Percentiles rank a stretch among this genome's conserved stretches.
Conservation (phyloP, 192 early-diverging fungal species). For the Coemansia sp. region DNA sequence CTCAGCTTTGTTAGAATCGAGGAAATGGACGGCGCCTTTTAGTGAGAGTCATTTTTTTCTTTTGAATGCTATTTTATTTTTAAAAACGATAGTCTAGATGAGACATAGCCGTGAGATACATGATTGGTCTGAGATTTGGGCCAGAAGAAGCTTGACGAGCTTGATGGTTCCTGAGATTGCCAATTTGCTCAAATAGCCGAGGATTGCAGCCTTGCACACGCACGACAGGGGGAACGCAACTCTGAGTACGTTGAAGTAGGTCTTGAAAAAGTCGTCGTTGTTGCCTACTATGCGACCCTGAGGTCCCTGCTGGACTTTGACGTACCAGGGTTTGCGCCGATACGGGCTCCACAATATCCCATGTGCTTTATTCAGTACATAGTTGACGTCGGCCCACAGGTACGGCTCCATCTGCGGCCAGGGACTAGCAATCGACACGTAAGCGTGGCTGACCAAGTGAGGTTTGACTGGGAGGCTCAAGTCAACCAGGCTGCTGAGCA, state of each 20-base stretch:
- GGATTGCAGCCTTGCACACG: background rate
- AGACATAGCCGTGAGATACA: background rate
- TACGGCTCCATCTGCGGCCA: conserved; percentile 44
- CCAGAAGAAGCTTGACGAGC: background rate
- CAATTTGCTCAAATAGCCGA: conserved; percentile 1
- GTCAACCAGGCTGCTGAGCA: conserved; percentile 37
- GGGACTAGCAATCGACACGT: conserved; percentile 29
- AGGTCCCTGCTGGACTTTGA: conserved; percentile 3
- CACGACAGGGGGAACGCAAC: conserved; percentile 29
- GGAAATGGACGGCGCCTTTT: conserved; percentile 41
- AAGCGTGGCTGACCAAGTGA: background rate
- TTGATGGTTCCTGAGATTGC: background rate
- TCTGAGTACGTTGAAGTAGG: conserved; percentile 17
- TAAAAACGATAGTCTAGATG: background rate
- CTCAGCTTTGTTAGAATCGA: conserved; percentile 62
- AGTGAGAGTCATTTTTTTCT: background rate
- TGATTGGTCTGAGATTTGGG: background rate
- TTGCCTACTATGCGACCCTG: conserved; percentile 15
- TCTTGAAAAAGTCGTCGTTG: conserved; percentile 20
- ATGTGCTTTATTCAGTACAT: conserved; percentile 13
- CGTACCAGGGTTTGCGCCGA: conserved; percentile 37
- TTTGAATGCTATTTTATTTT: background rate
- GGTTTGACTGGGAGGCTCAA: conserved; percentile 29
- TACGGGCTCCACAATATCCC: conserved; percentile 18
- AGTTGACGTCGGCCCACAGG: conserved; percentile 46